Conservation (phyloP, 202 grass and related monocot species). For the Dendrocalamus latiflorus region DNA sequence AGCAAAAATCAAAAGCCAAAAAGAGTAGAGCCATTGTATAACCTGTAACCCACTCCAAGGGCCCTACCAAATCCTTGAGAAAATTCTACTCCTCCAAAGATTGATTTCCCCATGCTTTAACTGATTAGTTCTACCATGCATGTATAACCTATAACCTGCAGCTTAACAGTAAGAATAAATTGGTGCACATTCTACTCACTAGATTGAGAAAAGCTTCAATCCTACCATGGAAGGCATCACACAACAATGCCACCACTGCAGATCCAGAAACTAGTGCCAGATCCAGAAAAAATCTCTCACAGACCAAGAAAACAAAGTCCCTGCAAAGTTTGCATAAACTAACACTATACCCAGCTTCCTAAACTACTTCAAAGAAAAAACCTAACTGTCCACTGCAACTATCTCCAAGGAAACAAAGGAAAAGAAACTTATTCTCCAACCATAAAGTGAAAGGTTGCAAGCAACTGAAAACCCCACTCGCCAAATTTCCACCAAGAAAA, state of each 20-base stretch:
- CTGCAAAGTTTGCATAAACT: neutral
- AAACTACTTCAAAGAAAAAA: neutral
- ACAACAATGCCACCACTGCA: neutral
- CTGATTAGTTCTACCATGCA: too few relatives aligned
- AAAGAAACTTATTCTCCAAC: too few relatives aligned
- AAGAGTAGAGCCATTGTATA: too few relatives aligned
- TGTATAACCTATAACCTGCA: neutral
- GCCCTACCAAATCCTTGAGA: neutral
- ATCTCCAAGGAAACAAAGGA: neutral
- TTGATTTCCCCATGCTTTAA: too few relatives aligned
- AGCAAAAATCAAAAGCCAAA: too few relatives aligned
- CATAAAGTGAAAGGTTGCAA: too few relatives aligned
- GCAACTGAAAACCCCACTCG: too few relatives aligned
- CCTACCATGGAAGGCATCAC: neutral
- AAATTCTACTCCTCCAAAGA: neutral
- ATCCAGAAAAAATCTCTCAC: neutral
- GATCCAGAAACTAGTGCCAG: neutral
- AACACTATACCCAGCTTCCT: slow-evolving; percentile 1
- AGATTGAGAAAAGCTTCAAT: neutral
- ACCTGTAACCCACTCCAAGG: neutral
- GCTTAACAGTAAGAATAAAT: neutral
- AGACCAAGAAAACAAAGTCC: neutral
- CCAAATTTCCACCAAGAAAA: too few relatives aligned
- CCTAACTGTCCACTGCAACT: neutral
- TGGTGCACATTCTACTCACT: neutral